Evolutionary conservation across 208 protist genomes (phyloP).

Genomic region (Leptomonas pyrrhocoris): DNA sequence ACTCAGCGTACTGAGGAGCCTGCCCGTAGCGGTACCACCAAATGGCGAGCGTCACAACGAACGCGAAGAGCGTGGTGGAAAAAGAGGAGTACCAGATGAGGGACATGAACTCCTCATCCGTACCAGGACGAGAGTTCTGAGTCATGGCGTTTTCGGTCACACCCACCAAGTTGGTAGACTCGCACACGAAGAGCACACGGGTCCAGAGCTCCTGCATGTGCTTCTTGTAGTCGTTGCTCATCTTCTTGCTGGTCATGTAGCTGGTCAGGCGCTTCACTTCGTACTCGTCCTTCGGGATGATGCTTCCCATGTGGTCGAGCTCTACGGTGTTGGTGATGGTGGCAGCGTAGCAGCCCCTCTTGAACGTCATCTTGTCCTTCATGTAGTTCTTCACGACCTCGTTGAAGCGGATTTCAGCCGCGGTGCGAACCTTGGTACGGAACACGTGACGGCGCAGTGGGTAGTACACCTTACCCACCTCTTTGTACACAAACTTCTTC

Average conservation of each 20-base stretch:
- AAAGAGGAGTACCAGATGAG: slow-evolving; percentile 85
- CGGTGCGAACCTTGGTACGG: slow-evolving; percentile 86
- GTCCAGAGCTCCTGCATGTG: slow-evolving; percentile 90
- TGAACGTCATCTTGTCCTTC: slow-evolving; percentile 88
- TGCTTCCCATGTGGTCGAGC: slow-evolving; percentile 91
- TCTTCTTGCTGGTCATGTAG: slow-evolving; percentile 92
- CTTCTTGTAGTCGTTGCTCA: slow-evolving; percentile 91
- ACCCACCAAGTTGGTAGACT: slow-evolving; percentile 83
- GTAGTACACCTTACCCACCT: slow-evolving; percentile 85
- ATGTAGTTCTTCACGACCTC: slow-evolving; percentile 90
- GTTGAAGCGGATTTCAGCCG: slow-evolving; percentile 85
- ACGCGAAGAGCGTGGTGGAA: slow-evolving; percentile 66
- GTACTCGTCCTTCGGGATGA: slow-evolving; percentile 92
- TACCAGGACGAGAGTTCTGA: slow-evolving; percentile 85
- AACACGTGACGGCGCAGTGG: slow-evolving; percentile 87
- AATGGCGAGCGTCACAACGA: slow-evolving; percentile 56
- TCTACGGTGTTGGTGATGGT: slow-evolving; percentile 89
- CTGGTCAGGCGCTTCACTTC: slow-evolving; percentile 86
- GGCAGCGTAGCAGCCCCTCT: slow-evolving; percentile 81
- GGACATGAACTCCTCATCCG: slow-evolving; percentile 91
- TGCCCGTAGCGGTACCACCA: slow-evolving; percentile 92
- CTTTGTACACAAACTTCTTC: slow-evolving; percentile 91
- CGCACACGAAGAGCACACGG: slow-evolving; percentile 81
- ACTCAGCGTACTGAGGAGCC: slow-evolving; percentile 77
- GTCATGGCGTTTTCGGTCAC: slow-evolving; percentile 70